A percentile compares a stretch with the other conserved stretches of the same genome.
Conservation (phyloP, 805 yeast genomes). For the Candida hungchunana region DNA sequence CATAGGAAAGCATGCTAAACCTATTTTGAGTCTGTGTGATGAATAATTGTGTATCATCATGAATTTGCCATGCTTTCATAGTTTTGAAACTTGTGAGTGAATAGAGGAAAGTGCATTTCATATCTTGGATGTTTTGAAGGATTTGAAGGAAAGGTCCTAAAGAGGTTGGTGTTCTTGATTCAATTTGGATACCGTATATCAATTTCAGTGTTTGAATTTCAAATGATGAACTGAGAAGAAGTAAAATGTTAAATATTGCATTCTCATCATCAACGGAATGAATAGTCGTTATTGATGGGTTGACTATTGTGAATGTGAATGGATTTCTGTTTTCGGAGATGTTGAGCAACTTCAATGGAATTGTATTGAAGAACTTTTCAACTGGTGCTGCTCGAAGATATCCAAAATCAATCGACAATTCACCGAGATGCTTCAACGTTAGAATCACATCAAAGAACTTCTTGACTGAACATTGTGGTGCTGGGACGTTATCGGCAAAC, state of each 20-base stretch:
- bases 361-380: background rate
- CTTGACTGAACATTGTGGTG: background rate
- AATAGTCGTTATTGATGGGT: slow-evolving; percentile 15
- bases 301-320: slow-evolving; percentile 11
- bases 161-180: slow-evolving; percentile 9
- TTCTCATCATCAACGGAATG: slow-evolving; percentile 8
- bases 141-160: slow-evolving; percentile 5
- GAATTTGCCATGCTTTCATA: slow-evolving; percentile 21
- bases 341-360: background rate
- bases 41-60: slow-evolving; percentile 16
- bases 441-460: slow-evolving; percentile 3
- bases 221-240: slow-evolving; percentile 2
- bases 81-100: slow-evolving; percentile 7
- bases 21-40: slow-evolving; percentile 6
- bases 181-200: slow-evolving; percentile 22
- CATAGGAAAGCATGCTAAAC: slow-evolving; percentile 11
- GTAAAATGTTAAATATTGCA: background rate
- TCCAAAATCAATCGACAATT: slow-evolving; percentile 6
- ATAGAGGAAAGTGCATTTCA: background rate
- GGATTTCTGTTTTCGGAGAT: background rate
- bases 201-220: slow-evolving; percentile 9
- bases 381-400: slow-evolving; percentile 6
- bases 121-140: background rate
- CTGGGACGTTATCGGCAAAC: background rate
- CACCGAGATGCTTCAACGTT: background rate